Conservation (phyloP, 768 basidiomycete genomes). For the Lactarius pseudohatsudake region DNA sequence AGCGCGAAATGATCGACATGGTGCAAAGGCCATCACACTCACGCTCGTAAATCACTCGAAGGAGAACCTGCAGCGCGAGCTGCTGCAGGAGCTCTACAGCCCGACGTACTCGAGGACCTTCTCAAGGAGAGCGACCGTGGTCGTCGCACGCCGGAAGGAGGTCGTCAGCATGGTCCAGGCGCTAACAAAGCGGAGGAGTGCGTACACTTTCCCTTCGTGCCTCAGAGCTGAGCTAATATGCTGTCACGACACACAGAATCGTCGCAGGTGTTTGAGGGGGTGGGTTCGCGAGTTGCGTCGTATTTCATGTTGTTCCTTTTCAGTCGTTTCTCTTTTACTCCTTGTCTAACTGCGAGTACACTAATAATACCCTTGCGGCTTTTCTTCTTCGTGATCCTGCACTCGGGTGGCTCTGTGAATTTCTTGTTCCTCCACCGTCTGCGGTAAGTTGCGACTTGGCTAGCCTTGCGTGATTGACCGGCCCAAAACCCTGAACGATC, state of each 20-base stretch:
- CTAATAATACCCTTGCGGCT: conserved; percentile 30
- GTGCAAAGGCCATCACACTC: conserved; percentile 90
- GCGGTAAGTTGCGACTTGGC: not conserved
- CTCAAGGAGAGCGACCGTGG: conserved; percentile 92
- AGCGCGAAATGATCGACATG: conserved; percentile 99
- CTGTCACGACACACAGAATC: conserved; percentile 42
- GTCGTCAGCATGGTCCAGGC: conserved; percentile 91
- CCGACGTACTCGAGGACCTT: conserved; percentile 91
- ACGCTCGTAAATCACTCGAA: conserved; percentile 92
- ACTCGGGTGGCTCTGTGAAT: not conserved
- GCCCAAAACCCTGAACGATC: not conserved
- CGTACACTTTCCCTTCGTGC: conserved; percentile 37
- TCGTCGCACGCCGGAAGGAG: conserved; percentile 90
- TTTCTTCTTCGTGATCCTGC: not conserved
- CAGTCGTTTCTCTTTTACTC: conserved; percentile 11
- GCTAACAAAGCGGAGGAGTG: conserved; percentile 94
- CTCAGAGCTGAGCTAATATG: conserved; percentile 23
- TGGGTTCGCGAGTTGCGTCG: not conserved
- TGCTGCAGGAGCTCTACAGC: conserved; percentile 94
- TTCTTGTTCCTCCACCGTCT: not conserved
- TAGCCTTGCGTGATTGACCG: not conserved
- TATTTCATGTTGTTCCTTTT: conserved; percentile 7
- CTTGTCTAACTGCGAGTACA: conserved; percentile 26
- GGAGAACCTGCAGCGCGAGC: conserved; percentile 90
- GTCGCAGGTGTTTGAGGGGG: conserved; percentile 55